Conservation (phyloP, 2,329 filamentous ascomycete genomes). For the Fusarium aywerte region DNA sequence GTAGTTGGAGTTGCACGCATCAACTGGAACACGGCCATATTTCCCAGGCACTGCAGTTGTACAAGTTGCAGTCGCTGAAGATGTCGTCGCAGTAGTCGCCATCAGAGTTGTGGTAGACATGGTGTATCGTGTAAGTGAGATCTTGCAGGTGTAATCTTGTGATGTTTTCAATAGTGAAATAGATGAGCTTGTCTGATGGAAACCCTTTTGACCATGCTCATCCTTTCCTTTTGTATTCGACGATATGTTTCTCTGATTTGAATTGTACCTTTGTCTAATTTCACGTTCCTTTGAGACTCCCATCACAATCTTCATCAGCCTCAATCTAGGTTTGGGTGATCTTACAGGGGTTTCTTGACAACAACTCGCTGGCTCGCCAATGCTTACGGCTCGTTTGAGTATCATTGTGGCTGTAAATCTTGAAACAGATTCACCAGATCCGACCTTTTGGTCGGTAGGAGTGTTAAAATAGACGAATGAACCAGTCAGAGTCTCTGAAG, state of each 20-base stretch:
- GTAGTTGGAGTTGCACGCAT: conserved; percentile 50
- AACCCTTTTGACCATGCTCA: not conserved
- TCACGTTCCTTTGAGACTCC: conserved; percentile 11
- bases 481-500: conserved; percentile 6
- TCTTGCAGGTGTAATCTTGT: not conserved
- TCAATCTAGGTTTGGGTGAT: not conserved
- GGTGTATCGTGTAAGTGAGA: conserved; percentile 17
- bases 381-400: conserved; percentile 21
- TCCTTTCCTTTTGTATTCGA: conserved; percentile 28
- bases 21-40: conserved; percentile 48
- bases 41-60: conserved; percentile 49
- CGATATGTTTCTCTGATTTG: not conserved
- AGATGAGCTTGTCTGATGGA: conserved; percentile 8
- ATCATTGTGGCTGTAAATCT: conserved; percentile 7
- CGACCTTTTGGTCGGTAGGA: not conserved
- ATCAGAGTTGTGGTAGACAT: conserved; percentile 39
- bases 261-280: conserved; percentile 3
- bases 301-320: conserved; percentile 3
- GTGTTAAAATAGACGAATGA: conserved; percentile 11
- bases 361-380: conserved; percentile 34
- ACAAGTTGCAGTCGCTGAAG: conserved; percentile 46
- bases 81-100: conserved; percentile 49
- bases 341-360: conserved; percentile 2
- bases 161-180: not conserved
- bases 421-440: not conserved